Base-by-base conservation (phyloP, 768 basidiomycete genomes). In the Rhodotorula diobovata region DNA sequence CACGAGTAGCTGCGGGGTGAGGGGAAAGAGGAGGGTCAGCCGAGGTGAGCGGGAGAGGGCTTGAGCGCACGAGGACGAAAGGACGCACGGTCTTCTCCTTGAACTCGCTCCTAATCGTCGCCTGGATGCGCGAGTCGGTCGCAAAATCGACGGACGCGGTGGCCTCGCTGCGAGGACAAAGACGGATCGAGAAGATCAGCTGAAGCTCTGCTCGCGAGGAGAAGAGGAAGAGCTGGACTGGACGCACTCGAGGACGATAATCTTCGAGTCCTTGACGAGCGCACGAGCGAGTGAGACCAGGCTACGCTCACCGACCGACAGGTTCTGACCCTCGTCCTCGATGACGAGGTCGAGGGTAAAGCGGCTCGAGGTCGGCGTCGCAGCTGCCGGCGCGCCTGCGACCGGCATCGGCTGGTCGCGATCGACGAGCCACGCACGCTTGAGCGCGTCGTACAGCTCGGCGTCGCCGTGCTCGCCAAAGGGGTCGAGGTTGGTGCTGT, bases 181-280 rank as follows among this genome's bases (percentile, higher is more conserved):
- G 10, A 8, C 14, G 25, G 9, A 43, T 10, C 30, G 11, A 14
- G 4, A 18, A 14, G 41, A 14, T 39, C 39, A 43, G 41, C 41
- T 7, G 14, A 2, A 15, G 41, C 41, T 2, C 41, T 7, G 23
- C 16, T 18, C 15, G 7, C 28, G 20, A n/a, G 25, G 11, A 30
- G 45, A 48, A 14, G 21, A 37, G 16, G 30, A 20, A 23, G 18
- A 57, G 14, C 6, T 74, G 86, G 86, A 75, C 25, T 2, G 32
- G 12, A 92, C 92, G 82, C 94, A 93, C 78, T 96, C 93, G 20
- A 97, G 83, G 57, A 96, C 87, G 60, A 94, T 87, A 43, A 95
- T 86, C 78, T 86, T 88, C 21, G 89, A 85, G 78, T 93, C 86
- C 76, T 93, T 90, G 45, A 95, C 93, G 35, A 96, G 81, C 0